Percentiles rank a stretch among this genome's conserved stretches.
Conservation (phyloP, 164 flowering plant genomes). For the Dillenia suffruticosa region DNA sequence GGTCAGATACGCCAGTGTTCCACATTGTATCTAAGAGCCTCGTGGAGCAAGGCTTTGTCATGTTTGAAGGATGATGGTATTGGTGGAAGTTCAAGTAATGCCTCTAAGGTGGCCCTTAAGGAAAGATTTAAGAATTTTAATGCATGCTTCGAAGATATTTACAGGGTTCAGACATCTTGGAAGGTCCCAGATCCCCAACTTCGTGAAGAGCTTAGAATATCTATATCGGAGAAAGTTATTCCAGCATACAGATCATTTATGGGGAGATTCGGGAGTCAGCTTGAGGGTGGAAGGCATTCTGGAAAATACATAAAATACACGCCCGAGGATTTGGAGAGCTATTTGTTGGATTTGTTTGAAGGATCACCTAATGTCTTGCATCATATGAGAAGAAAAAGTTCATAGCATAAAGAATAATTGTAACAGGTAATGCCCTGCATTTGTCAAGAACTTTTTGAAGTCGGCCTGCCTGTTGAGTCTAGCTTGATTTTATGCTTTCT, state of each 20-base stretch:
- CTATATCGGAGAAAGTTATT: conserved; percentile 69
- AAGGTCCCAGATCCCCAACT: conserved; percentile 75
- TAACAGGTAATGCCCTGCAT: conserved; percentile 26
- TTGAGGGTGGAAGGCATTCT: conserved; percentile 72
- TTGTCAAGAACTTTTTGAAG: conserved; percentile 17
- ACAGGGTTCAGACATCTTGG: conserved; percentile 80
- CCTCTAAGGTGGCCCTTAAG: conserved; percentile 61
- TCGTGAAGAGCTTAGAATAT: conserved; percentile 71
- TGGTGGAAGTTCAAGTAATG: conserved; percentile 62
- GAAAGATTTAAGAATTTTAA: conserved; percentile 83
- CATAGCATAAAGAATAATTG: conserved; percentile 20
- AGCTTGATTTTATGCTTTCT: conserved; percentile 23
- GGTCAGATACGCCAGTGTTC: conserved; percentile 68
- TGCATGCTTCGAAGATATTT: conserved; percentile 70
- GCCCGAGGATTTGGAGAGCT: conserved; percentile 72
- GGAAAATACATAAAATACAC: conserved; percentile 79
- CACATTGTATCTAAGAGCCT: conserved; percentile 72
- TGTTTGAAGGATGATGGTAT: conserved; percentile 84
- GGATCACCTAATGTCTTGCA: conserved; percentile 55
- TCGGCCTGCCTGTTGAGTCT: conserved; percentile 12
- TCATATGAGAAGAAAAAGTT: conserved; percentile 45
- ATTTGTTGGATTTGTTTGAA: conserved; percentile 72
- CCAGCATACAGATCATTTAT: conserved; percentile 78
- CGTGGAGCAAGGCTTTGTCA: conserved; percentile 72
- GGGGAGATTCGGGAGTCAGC: conserved; percentile 67